Base-by-base conservation (phyloP, 345 rosid species). In the Sisymbrium irio region DNA sequence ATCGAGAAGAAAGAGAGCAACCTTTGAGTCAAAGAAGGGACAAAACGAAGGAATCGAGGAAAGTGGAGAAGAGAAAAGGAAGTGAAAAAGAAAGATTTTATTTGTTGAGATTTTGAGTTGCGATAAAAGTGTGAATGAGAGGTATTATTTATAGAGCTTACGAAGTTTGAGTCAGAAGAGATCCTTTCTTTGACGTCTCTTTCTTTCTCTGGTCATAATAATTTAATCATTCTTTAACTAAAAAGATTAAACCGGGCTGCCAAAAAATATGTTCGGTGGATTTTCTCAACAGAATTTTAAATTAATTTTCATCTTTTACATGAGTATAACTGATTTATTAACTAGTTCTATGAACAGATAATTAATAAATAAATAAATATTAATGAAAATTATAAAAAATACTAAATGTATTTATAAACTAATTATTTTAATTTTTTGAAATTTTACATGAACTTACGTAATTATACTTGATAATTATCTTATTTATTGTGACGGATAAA, bases 131-230 rank as follows among this genome's bases (percentile, higher is more conserved):
- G 80, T 71, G 63, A 77, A 40, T 76, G 41, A 77, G 68, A 71
- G 50, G 58, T 71, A 15, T 13, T 71, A 77, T 65, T 71, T 77
- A 71, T 77, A 77, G 73, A 71, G 62, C 7, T 49, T 3, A n/a
- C 44, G 19, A 53, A 51, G 55, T 20, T 54, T n/a, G 46, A 54
- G 66, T 62, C 36, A 0, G 36, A 57, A 77, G 76, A 77, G 76
- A 71, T 58, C 72, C 18, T 49, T 59, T 71, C 68, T 71, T 50
- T 58, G 72, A 77, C 80, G 77, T 58, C 73, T 71, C 77, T 58
- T 77, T 77, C 76, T 71, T 56, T 47, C 68, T 46, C 6, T 57
- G n/a, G n/a, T n/a, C 37, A 53, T 62, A n/a, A n/a, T 13, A 13
- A 9, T 58, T 47, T 12, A 40, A 14, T 75, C 36, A 3, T 53